Evolutionary conservation across 1,284 basidiomycete genomes (phyloP), one percentile per base, ranked within the genome.

Genomic region (Rhodotorula glutinis): DNA sequence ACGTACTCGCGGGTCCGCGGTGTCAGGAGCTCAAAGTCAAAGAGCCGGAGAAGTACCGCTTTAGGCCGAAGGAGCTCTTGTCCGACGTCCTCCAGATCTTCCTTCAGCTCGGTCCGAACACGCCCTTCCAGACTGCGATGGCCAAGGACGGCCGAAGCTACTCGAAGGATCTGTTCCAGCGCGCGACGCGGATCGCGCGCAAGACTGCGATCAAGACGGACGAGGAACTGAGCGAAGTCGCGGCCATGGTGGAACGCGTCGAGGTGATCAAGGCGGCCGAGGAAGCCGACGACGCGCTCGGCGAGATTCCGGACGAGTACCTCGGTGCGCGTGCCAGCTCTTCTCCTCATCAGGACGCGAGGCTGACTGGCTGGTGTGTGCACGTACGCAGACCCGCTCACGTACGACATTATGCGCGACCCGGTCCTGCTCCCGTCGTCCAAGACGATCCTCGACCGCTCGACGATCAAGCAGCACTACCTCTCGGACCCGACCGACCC

Each of bases 281-380:
- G 19, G 83, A 83, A 66, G 96, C 98, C 76, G 80, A 81, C 51
- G 92, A 94, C 55, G 95, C 98, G 75, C 80, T 93, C 62, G 90
- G 92, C 46, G 95, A 98, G 44, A 82, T 96, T 54, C 96, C 96
- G 0, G 96, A 99, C 66, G 95, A 98, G 77, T 98, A 89, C 83
- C 79, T 94, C 63, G 92, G 92, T 92, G 72, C n/a, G 76, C 33
- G 27, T 4, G 51, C 62, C 74, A 76, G 53, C 58, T 74, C 73
- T 19, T 1, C 21, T 41, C 27, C n/a, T n/a, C 49, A 7, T 16
- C n/a, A 11, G 38, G 21, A 2, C 5, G 40, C 40, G 33, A 40
- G 7, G 47, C 38, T 52, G 43, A 41, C n/a, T 38, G 33, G 33
- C 44, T n/a, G n/a, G n/a, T n/a, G n/a, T n/a, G n/a, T n/a, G n/a